These are phyloP conservation scores for Rhodotorula sp. DNA, from an alignment of 1,284 basidiomycete species.

Conservation along the genomic window DNA sequence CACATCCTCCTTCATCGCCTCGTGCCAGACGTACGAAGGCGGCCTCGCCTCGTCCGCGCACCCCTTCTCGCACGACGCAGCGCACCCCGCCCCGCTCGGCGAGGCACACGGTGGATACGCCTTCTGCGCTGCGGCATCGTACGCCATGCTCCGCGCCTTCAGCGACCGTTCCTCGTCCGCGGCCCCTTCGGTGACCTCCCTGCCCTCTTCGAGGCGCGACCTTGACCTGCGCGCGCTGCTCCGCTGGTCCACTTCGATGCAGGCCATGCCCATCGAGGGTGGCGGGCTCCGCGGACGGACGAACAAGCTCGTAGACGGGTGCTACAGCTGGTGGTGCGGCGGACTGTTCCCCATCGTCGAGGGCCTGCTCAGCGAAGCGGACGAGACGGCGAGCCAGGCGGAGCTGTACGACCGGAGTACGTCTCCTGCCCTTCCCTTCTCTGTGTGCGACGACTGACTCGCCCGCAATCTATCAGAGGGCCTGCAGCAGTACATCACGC, in stretches of 20 bases:
- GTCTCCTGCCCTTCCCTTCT: slow-evolving; percentile 33
- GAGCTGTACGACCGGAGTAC: slow-evolving; percentile 53
- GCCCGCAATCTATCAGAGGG: slow-evolving; percentile 45
- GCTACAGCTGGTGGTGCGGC: slow-evolving; percentile 98
- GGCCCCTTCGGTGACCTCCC: slow-evolving; percentile 16
- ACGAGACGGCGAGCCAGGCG: slow-evolving; percentile 39
- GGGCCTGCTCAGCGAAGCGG: slow-evolving; percentile 52
- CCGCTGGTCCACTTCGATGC: slow-evolving; percentile 84
- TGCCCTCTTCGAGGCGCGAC: slow-evolving; percentile 4
- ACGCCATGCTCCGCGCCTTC: slow-evolving; percentile 69
- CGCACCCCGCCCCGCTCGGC: slow-evolving; percentile 64
- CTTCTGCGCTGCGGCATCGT: slow-evolving; percentile 83
- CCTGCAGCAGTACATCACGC: slow-evolving; percentile 86
- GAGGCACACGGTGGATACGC: slow-evolving; percentile 99
- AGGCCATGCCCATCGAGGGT: slow-evolving; percentile 77
- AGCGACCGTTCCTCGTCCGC: slow-evolving; percentile 11
- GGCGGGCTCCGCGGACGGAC: slow-evolving; percentile 92
- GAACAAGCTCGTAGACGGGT: slow-evolving; percentile 98
- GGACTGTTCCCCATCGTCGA: slow-evolving; percentile 82
- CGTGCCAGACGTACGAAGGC: slow-evolving; percentile 96
- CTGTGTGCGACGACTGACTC: not conserved
- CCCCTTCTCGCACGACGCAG: slow-evolving; percentile 47
- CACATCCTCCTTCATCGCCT: slow-evolving; percentile 56
- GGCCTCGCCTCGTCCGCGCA: slow-evolving; percentile 86
- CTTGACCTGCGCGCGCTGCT: slow-evolving; percentile 67